Evolutionary conservation across 2,329 filamentous ascomycete species (phyloP).

Genomic region (Canariomyces notabilis): DNA sequence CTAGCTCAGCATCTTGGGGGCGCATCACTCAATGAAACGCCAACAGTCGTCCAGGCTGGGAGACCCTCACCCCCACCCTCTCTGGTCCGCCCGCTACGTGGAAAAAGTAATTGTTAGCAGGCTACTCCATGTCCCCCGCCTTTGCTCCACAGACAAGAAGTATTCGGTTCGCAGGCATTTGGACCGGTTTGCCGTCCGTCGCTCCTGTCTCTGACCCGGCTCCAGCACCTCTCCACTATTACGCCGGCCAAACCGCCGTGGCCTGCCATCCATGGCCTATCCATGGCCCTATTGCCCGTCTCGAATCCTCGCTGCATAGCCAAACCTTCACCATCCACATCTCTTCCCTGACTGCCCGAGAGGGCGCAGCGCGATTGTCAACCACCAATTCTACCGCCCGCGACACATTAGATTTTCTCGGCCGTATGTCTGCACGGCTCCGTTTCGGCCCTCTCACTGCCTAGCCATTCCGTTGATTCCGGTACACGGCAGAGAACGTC

Average conservation of each 20-base stretch:
- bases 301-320: conserved; percentile 11
- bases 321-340: conserved; percentile 17
- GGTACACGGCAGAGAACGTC: neutral
- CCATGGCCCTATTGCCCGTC: conserved; percentile 30
- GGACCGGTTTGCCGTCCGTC: conserved; percentile 2
- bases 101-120: conserved; percentile 16
- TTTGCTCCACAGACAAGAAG: conserved; percentile 2
- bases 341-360: too few relatives aligned
- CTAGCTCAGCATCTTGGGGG: conserved; percentile 11
- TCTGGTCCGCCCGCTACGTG: neutral
- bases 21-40: conserved; percentile 22
- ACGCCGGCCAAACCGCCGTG: conserved; percentile 53
- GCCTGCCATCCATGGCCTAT: conserved; percentile 29
- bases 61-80: conserved; percentile 1
- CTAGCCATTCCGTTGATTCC: neutral
- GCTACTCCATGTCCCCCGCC: conserved; percentile 12
- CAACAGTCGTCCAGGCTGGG: conserved; percentile 10
- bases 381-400: neutral
- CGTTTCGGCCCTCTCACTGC: neutral
- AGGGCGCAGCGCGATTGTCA: neutral
- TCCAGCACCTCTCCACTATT: conserved; percentile 47
- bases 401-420: neutral
- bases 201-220: conserved; percentile 24
- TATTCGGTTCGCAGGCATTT: conserved; percentile 15
- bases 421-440: neutral